Conservation (phyloP, 2,329 filamentous ascomycete species). For the Fusarium tricinctum region DNA sequence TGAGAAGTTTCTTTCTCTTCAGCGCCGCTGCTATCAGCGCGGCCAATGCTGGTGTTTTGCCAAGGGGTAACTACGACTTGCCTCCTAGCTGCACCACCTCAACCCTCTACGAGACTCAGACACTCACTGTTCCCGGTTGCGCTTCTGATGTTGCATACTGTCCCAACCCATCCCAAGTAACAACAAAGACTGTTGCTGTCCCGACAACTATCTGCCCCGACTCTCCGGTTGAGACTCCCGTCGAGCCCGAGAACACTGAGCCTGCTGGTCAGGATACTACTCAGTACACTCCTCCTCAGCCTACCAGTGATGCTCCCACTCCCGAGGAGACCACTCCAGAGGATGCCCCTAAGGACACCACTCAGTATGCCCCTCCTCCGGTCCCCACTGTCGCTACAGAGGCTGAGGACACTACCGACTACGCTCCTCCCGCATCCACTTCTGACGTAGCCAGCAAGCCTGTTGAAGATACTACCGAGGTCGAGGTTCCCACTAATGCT, state of each 20-base stretch:
- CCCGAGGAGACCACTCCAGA: slow-evolving; percentile 10
- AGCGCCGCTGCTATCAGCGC: slow-evolving; percentile 28
- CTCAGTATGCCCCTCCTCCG: slow-evolving; percentile 17
- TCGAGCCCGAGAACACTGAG: slow-evolving; percentile 3
- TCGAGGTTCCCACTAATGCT: neutral
- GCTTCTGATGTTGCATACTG: neutral
- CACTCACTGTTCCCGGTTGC: neutral
- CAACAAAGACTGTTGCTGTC: slow-evolving; percentile 6
- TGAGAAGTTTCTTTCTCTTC: slow-evolving; percentile 38
- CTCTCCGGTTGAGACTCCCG: neutral
- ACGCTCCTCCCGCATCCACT: slow-evolving; percentile 18
- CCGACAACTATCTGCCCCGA: slow-evolving; percentile 8
- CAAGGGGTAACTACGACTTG: slow-evolving; percentile 11
- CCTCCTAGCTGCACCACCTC: slow-evolving; percentile 6
- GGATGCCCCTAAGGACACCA: slow-evolving; percentile 4
- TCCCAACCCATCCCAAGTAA: slow-evolving; percentile 3
- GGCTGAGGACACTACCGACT: slow-evolving; percentile 12
- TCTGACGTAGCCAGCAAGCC: slow-evolving; percentile 18
- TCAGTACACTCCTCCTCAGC: slow-evolving; percentile 17
- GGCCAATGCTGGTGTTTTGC: slow-evolving; percentile 33
- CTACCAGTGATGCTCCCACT: slow-evolving; percentile 4
- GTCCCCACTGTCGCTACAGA: slow-evolving; percentile 27
- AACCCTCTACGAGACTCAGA: neutral
- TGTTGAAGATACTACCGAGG: slow-evolving; percentile 11
- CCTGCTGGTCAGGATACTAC: slow-evolving; percentile 22